A percentile compares a stretch with the other conserved stretches of the same genome.
phyloP scores from a whole-genome alignment of 1,139 yeast genomes.

The Candida labiduridarum region DNA sequence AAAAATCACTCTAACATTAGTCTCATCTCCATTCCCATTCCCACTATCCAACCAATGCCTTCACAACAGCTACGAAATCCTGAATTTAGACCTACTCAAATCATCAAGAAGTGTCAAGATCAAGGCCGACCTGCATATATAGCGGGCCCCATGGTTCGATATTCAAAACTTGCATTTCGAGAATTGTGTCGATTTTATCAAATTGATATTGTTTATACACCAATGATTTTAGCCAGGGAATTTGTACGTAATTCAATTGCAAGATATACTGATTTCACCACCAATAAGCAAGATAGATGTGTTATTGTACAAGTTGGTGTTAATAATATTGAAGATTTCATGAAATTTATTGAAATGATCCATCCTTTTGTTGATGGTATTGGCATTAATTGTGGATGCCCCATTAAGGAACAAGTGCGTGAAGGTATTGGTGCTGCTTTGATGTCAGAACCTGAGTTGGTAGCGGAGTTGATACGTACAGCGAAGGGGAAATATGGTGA shows the following conservation, averaged over 20 bases:
- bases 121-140: conserved; percentile 67
- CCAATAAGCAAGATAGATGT: conserved; percentile 68
- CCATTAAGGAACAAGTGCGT: conserved; percentile 89
- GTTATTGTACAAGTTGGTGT: conserved; percentile 91
- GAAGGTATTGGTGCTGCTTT: conserved; percentile 98
- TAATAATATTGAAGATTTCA: conserved; percentile 80
- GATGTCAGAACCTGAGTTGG: conserved; percentile 80
- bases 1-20: too few relatives aligned
- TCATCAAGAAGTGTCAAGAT: conserved; percentile 10
- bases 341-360: conserved; percentile 86
- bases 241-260: conserved; percentile 87
- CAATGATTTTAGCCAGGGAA: conserved; percentile 95
- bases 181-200: conserved; percentile 73
- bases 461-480: conserved; percentile 79
- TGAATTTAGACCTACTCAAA: conserved; percentile 17
- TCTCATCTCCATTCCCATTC: background rate
- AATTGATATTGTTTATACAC: conserved; percentile 86
- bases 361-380: conserved; percentile 90
- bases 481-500: conserved; percentile 77
- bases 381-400: conserved; percentile 97
- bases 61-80: conserved; percentile 6
- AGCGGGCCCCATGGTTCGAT: conserved; percentile 97
- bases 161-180: conserved; percentile 91
- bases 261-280: conserved; percentile 79
- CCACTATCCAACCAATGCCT: background rate